Base-by-base conservation (phyloP, 305 asterid species). In the Fraxinus paxiana region DNA sequence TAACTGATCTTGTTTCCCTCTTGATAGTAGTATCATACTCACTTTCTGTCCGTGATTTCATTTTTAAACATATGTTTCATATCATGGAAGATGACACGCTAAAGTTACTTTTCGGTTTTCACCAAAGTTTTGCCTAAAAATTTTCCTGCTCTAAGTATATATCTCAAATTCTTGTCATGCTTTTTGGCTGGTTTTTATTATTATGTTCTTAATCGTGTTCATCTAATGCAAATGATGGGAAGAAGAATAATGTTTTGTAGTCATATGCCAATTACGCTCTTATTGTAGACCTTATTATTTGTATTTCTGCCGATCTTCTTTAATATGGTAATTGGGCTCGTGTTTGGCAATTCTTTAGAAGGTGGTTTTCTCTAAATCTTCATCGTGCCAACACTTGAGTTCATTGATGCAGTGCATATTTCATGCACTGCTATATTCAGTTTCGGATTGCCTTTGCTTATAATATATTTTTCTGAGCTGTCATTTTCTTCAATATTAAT, bases 101-200 rank as follows among this genome's bases (percentile, higher is more conserved):
- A 18, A 56, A 17, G 67, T 18, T 56, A 18, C 67, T 56, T 56
- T 6, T 6, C 26, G 2, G 10, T 56, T 56, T 56, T 56, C 67
- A 18, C 67, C 67, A 18, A 18, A 56, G 67, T 56, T 18, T 56
- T 56, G 67, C 28, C 4, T 56, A 17, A 17, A 17, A 56, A 24
- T 18, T 56, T 78, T 35, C 41, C 75, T 22, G 17, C 37, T 20
- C 35, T 33, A 46, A 12, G 59, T 38, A 13, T 10, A 34, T 59
- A 5, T 61, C 2, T 35, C 24, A 18, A 78, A 61, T 61, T 73
- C 22, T 63, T 61, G 24, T 20, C 35, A 56, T 61, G 26, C 46
- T 17, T 78, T 77, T 78, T 65, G 35, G 73, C n/a, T 37, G 75
- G 75, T 35, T 73, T 56, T 56, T 56, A 56, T 6, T 18, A 56